phyloP scores from a whole-genome alignment of 345 rosid species.

The Lepidium aucheri region DNA sequence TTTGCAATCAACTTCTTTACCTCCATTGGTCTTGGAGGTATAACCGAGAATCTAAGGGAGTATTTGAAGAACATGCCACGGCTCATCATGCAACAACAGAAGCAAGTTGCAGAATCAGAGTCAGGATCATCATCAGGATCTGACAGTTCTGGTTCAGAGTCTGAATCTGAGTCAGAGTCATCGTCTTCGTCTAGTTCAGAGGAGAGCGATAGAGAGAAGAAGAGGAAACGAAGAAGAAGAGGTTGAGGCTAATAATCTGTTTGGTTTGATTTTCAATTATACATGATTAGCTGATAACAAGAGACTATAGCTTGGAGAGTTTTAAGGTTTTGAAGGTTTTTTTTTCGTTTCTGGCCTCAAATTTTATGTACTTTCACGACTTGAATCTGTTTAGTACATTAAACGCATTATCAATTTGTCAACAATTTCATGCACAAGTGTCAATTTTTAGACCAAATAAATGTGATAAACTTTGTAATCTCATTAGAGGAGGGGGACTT shows the following conservation, averaged over 20 bases:
- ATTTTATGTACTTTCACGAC: too few species aligned
- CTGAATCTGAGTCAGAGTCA: neutral
- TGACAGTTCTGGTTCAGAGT: neutral
- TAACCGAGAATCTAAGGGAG: slow-evolving; percentile 78
- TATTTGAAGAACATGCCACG: slow-evolving; percentile 88
- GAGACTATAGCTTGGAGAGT: too few species aligned
- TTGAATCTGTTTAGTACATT: too few species aligned
- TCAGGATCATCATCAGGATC: neutral
- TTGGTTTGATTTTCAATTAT: too few species aligned
- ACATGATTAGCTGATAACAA: too few species aligned
- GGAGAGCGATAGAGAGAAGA: slow-evolving; percentile 26
- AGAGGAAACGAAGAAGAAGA: slow-evolving; percentile 34
- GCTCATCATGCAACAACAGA: slow-evolving; percentile 59
- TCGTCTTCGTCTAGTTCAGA: slow-evolving; percentile 23
- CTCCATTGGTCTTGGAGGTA: slow-evolving; percentile 93
- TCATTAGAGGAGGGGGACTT: slow-evolving; percentile 86
- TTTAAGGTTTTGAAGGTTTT: too few species aligned
- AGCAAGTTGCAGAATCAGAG: slow-evolving; percentile 37
- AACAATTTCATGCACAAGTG: too few species aligned
- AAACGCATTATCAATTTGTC: too few species aligned
- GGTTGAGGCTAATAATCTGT: too few species aligned
- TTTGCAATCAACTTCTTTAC: slow-evolving; percentile 85
- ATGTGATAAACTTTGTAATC: slow-evolving; percentile 21
- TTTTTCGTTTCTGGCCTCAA: too few species aligned
- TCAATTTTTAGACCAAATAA: too few species aligned